These are phyloP conservation scores for Xerocomellus amylosporus DNA, from an alignment of 768 basidiomycete species.

Conservation along the genomic window DNA sequence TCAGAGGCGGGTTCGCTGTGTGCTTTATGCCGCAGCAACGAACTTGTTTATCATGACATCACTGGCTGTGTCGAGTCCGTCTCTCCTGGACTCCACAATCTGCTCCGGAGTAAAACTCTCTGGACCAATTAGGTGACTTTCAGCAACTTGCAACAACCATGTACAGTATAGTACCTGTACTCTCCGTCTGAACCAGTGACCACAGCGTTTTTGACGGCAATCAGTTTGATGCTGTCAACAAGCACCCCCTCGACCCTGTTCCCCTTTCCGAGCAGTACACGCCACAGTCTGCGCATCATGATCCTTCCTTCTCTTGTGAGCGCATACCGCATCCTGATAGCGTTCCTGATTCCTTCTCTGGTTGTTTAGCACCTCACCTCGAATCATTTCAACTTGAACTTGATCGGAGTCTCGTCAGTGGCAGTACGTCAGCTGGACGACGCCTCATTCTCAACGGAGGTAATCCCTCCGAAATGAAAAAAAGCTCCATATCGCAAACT, in stretches of 20 bases:
- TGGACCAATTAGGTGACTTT: background rate
- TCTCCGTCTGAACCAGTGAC: background rate
- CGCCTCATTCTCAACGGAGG: background rate
- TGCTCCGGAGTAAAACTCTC: background rate
- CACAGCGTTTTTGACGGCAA: background rate
- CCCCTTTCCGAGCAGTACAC: background rate
- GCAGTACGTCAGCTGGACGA: background rate
- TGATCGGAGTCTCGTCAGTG: background rate
- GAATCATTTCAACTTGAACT: background rate
- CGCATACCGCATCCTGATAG: background rate
- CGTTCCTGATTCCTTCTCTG: background rate
- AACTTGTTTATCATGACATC: background rate
- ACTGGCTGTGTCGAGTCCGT: constrained; percentile 5
- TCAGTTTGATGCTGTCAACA: background rate
- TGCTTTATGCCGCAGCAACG: constrained; percentile 2
- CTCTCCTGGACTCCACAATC: too few relatives aligned
- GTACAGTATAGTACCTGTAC: background rate
- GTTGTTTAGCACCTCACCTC: background rate
- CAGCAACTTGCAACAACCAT: background rate
- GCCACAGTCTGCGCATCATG: too few relatives aligned
- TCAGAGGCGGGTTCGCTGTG: background rate
- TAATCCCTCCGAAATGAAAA: constrained; percentile 5
- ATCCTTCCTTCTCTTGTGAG: constrained; percentile 10
- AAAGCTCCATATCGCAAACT: background rate
- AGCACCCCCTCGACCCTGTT: constrained; percentile 7